These are phyloP conservation scores for Triangularia verruculosa DNA, from an alignment of 2,329 filamentous ascomycete species.

Conservation along the genomic window DNA sequence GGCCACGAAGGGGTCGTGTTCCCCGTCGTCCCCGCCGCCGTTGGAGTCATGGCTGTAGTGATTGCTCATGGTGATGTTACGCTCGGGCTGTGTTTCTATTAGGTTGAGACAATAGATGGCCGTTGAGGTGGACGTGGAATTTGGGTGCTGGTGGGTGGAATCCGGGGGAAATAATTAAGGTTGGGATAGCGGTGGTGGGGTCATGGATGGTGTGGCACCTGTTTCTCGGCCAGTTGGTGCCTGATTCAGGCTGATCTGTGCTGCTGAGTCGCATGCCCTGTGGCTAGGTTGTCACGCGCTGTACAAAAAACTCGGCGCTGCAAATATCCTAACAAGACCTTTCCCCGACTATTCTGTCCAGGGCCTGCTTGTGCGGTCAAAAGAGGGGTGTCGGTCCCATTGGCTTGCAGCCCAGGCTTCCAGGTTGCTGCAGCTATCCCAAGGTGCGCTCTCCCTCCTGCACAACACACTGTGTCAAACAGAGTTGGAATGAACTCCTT, in stretches of 20 bases:
- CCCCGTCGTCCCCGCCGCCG: constrained; percentile 4
- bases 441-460: too few relatives aligned
- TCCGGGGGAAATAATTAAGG: background rate
- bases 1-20: constrained; percentile 13
- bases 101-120: background rate
- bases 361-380: background rate
- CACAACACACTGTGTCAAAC: too few relatives aligned
- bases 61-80: constrained; percentile 15
- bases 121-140: background rate
- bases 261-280: background rate
- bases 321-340: too few relatives aligned
- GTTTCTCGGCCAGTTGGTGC: background rate
- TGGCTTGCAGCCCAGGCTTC: too few relatives aligned
- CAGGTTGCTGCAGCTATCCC: background rate
- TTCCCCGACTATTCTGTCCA: too few relatives aligned
- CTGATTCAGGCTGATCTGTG: background rate
- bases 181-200: background rate
- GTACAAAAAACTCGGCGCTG: too few relatives aligned
- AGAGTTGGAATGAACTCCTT: background rate
- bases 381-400: background rate
- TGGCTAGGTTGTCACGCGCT: too few relatives aligned
- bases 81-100: too few relatives aligned
- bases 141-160: background rate
- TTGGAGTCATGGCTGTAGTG: constrained; percentile 1
- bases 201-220: background rate